These are phyloP conservation scores for Sphagnurus paluster DNA, from an alignment of 1,284 basidiomycete species.

Conservation along the genomic window DNA sequence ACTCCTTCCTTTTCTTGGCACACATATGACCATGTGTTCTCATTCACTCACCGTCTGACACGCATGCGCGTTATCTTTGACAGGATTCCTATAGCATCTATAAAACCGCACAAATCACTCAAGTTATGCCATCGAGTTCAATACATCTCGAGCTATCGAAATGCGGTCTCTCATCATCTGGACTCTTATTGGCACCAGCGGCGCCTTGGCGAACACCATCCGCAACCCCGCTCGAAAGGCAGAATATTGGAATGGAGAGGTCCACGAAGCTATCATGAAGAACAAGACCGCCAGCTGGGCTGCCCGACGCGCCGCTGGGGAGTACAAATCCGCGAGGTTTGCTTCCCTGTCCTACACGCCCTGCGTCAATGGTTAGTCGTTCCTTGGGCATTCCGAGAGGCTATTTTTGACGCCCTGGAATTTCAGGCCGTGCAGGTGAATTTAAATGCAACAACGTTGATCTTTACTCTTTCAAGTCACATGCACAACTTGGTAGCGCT, in stretches of 20 bases:
- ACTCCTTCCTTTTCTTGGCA: too few relatives aligned
- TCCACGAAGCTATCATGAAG: constrained; percentile 4
- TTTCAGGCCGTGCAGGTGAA: constrained; percentile 4
- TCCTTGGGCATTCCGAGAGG: not conserved
- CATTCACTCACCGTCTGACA: too few relatives aligned
- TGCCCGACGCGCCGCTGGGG: constrained; percentile 1
- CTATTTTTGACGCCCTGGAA: not conserved
- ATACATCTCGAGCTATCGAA: too few relatives aligned
- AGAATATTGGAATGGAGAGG: constrained; percentile 1
- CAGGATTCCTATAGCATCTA: too few relatives aligned
- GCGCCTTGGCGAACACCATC: constrained; percentile 2
- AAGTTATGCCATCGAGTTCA: too few relatives aligned
- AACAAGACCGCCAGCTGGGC: constrained; percentile 2
- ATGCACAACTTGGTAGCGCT: constrained; percentile 10
- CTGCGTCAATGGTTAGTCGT: constrained; percentile 1
- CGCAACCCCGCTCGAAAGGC: constrained; percentile 3
- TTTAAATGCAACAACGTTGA: constrained; percentile 15
- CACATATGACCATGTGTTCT: too few relatives aligned
- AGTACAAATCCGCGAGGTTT: constrained; percentile 1
- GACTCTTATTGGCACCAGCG: not conserved
- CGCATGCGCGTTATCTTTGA: too few relatives aligned
- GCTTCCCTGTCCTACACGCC: constrained; percentile 1
- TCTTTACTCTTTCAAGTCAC: constrained; percentile 13
- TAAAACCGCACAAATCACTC: constrained; percentile 2
- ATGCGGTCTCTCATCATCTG: constrained; percentile 4